Evolutionary conservation across 768 basidiomycete species (phyloP), one percentile per base, ranked within the genome.

Genomic region (Chalciporus pseudorubinellus): DNA sequence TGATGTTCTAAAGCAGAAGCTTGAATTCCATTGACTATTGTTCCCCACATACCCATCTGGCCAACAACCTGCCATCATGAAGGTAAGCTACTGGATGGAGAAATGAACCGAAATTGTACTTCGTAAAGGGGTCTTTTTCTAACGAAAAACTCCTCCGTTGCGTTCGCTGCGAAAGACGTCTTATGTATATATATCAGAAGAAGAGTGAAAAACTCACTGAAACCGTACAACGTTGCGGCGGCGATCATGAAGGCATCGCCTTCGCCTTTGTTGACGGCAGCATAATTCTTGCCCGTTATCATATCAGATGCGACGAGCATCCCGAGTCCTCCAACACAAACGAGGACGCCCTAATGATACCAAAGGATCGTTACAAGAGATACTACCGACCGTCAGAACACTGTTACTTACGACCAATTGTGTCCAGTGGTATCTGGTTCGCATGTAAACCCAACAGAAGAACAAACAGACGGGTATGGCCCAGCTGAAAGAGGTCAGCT

Each of bases 241-340:
- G 85, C 77, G 51, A 94, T 80, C 88, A 93, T 92, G 64, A 92
- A 91, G 22, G 77, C 84, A 65, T 92, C 90, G 11, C 92, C 92
- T 65, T 88, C 89, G 31, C 81, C 86, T 65, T 80, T 79, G 62
- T 70, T 74, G 4, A 81, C 58, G 12, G 92, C 83, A 12, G 77
- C 67, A 72, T 79, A 92, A 65, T 86, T 79, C 70, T 92, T 92
- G 53, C 83, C 72, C 21, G 89, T 93, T 44, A 92, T 62, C 58
- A 85, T 74, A 59, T 94, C 92, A 13, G 89, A 87, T 6, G 76
- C 77, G 33, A 93, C 91, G 47, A 93, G 85, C 68, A 93, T 67
- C 3, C 84, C 92, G 20, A 93, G 77, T 1, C 91, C 92, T 24
- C 72, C 79, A 36, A 92, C 62, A 62, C 88, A 92, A 46, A 93